Evolutionary conservation across 768 basidiomycete genomes (phyloP).

Genomic region (Postia placenta): DNA sequence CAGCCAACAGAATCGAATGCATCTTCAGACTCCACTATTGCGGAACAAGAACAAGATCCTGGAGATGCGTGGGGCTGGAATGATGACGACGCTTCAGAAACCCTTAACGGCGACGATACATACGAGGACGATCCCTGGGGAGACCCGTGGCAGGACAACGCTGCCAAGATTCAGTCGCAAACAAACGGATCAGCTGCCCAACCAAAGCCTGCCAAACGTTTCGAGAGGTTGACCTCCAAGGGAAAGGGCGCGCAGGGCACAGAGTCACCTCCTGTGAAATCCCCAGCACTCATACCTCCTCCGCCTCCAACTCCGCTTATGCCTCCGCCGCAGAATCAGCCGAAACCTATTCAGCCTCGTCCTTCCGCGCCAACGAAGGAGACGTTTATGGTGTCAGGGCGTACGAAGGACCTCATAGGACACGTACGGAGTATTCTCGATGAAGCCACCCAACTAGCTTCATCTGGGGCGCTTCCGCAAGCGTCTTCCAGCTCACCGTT

Average conservation of each 20-base stretch:
- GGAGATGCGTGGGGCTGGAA: constrained; percentile 78
- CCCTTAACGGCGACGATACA: constrained; percentile 24
- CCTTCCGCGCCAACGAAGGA: constrained; percentile 32
- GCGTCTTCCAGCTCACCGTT: constrained; percentile 14
- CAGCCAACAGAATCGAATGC: background rate
- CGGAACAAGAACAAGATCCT: constrained; percentile 28
- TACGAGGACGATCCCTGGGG: constrained; percentile 64
- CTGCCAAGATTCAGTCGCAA: constrained; percentile 1
- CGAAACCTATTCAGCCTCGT: background rate
- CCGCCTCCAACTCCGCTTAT: constrained; percentile 16
- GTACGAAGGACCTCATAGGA: constrained; percentile 45
- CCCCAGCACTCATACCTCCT: constrained; percentile 14
- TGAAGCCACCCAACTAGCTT: constrained; percentile 61
- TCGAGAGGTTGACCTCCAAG: constrained; percentile 54
- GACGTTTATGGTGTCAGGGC: constrained; percentile 52
- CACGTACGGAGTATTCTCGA: constrained; percentile 56
- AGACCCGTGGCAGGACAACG: constrained; percentile 32
- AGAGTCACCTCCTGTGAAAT: constrained; percentile 11
- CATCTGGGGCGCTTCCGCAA: constrained; percentile 46
- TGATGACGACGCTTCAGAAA: constrained; percentile 31
- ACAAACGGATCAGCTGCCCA: constrained; percentile 23
- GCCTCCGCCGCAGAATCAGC: background rate
- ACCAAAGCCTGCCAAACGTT: constrained; percentile 49
- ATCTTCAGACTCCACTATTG: background rate
- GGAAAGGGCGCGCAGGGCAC: constrained; percentile 32